Percentiles rank a stretch among this genome's conserved stretches.
These are phyloP conservation scores for Pulveroboletus sp. DNA, from an alignment of 768 basidiomycete species.

Conservation along the genomic window DNA sequence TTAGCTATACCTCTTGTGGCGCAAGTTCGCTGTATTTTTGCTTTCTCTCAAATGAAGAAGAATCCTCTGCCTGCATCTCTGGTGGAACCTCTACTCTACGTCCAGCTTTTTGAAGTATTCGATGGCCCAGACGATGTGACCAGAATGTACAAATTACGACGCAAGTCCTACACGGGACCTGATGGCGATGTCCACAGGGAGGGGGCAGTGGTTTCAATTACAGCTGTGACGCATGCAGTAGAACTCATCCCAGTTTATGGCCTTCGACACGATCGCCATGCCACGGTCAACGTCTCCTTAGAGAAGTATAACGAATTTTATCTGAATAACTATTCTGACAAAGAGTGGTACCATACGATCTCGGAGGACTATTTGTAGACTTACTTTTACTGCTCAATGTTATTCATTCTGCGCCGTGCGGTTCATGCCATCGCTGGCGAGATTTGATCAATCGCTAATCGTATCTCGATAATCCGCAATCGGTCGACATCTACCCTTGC, in stretches of 20 bases:
- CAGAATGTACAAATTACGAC: neutral
- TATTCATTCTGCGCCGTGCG: no score
- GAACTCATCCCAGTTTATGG: neutral
- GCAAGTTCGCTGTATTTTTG: neutral
- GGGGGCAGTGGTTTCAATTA: neutral
- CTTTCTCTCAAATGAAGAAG: neutral
- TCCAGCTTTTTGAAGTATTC: neutral
- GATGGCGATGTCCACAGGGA: neutral
- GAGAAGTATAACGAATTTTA: neutral
- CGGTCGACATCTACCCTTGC: no score
- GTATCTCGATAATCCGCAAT: no score
- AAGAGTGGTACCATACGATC: constrained; percentile 3
- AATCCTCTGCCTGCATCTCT: neutral
- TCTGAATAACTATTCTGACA: constrained; percentile 3
- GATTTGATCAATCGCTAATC: no score
- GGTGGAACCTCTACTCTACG: neutral
- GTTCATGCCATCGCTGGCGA: no score
- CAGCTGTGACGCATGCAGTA: neutral
- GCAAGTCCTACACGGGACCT: neutral
- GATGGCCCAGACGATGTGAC: neutral
- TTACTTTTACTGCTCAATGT: neutral
- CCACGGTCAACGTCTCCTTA: neutral
- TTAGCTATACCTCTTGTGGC: neutral
- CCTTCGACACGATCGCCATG: neutral
- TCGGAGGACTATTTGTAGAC: constrained; percentile 2